Conservation (phyloP, 345 rosid species). For the Moricandia arvensis region DNA sequence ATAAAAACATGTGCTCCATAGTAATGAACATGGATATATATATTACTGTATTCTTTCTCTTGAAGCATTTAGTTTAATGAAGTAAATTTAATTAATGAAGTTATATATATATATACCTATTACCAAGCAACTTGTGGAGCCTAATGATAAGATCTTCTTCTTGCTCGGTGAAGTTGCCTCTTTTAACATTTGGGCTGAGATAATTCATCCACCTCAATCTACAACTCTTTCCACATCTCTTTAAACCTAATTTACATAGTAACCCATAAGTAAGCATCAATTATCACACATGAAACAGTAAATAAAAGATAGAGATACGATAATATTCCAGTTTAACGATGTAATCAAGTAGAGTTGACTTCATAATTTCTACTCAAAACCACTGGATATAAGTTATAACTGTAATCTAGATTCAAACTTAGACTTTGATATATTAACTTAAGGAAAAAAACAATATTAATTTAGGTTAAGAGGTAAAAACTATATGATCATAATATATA, state of each 20-base stretch:
- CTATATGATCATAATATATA: background rate
- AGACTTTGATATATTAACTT: background rate
- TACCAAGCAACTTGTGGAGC: conserved; percentile 63
- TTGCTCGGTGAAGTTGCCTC: conserved; percentile 49
- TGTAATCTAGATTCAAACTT: background rate
- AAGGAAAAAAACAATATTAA: background rate
- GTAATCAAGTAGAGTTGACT: background rate
- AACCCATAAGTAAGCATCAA: background rate
- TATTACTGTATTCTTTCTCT: background rate
- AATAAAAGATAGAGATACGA: background rate
- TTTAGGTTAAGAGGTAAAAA: background rate
- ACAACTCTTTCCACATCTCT: conserved; percentile 73
- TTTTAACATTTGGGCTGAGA: conserved; percentile 52
- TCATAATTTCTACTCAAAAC: background rate
- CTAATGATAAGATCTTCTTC: conserved; percentile 66
- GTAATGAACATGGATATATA: conserved; percentile 4
- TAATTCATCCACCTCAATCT: conserved; percentile 69
- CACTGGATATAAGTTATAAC: background rate
- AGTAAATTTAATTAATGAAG: conserved; percentile 3
- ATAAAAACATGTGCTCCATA: background rate
- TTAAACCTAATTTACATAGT: conserved; percentile 40
- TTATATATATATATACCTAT: conserved; percentile 45
- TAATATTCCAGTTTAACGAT: background rate
- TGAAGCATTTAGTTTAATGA: background rate
- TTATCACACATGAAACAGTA: background rate